phyloP scores from a whole-genome alignment of 768 basidiomycete genomes.

The Russula compacta region DNA sequence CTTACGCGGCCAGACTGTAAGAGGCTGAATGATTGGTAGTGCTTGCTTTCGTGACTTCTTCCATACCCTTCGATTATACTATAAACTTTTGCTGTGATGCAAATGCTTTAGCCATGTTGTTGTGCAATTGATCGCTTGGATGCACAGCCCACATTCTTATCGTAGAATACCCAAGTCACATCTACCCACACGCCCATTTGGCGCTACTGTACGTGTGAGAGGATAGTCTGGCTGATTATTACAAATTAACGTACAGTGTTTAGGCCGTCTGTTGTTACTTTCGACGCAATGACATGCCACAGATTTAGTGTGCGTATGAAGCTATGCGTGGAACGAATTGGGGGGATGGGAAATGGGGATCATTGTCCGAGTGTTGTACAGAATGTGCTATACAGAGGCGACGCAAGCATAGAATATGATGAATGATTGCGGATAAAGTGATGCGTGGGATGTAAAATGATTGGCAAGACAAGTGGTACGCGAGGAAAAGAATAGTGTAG shows the following conservation, averaged over 20 bases:
- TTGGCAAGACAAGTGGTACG: slow-evolving; percentile 1
- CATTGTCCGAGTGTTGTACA: slow-evolving; percentile 14
- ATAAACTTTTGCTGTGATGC: neutral
- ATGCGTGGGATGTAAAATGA: slow-evolving; percentile 12
- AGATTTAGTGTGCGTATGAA: neutral
- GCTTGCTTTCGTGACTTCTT: neutral
- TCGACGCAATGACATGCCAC: slow-evolving; percentile 1
- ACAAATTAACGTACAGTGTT: slow-evolving; percentile 11
- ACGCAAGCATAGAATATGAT: slow-evolving; percentile 15
- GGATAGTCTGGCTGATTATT: neutral
- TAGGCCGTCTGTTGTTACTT: neutral
- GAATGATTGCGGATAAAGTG: slow-evolving; percentile 4
- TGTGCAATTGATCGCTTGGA: neutral
- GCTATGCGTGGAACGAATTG: neutral
- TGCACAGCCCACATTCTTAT: neutral
- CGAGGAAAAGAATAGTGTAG: neutral
- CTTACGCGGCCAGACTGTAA: slow-evolving; percentile 60
- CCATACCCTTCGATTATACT: neutral
- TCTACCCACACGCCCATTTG: neutral
- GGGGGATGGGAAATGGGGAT: neutral
- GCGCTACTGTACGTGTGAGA: neutral
- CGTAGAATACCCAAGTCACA: neutral
- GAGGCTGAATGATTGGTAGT: slow-evolving; percentile 64
- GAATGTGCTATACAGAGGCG: slow-evolving; percentile 4
- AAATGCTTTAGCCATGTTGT: neutral